phyloP scores from a whole-genome alignment of 2,329 filamentous ascomycete genomes.

The Cytospora mali region DNA sequence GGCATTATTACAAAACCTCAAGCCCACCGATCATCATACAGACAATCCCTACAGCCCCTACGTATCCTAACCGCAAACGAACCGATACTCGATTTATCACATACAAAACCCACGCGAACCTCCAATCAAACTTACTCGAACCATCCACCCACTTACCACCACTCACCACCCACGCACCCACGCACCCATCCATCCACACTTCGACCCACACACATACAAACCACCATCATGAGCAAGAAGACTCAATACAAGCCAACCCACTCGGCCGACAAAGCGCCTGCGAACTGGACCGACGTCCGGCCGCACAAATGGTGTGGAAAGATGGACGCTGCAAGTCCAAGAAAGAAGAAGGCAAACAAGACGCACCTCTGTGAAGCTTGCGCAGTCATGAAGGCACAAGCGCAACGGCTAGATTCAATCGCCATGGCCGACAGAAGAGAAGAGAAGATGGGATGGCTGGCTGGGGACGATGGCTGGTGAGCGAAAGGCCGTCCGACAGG shows the following conservation, averaged over 20 bases:
- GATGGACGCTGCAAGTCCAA: constrained; percentile 27
- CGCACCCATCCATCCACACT: neutral
- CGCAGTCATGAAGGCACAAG: constrained; percentile 21
- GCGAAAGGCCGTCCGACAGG: neutral
- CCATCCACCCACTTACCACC: too few relatives aligned
- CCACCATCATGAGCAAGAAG: constrained; percentile 29
- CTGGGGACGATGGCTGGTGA: constrained; percentile 11
- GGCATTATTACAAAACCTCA: too few relatives aligned
- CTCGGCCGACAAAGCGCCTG: constrained; percentile 12
- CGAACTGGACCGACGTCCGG: constrained; percentile 24
- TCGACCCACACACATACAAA: neutral
- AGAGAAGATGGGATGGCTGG: constrained; percentile 27
- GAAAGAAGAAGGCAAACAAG: constrained; percentile 27
- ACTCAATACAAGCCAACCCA: constrained; percentile 33
- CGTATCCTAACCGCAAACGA: neutral
- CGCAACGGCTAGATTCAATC: constrained; percentile 20
- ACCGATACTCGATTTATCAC: neutral
- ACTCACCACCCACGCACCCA: too few relatives aligned
- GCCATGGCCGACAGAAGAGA: constrained; percentile 20
- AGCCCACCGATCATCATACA: neutral
- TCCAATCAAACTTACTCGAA: neutral
- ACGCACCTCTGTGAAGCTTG: constrained; percentile 28
- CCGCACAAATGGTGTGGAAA: constrained; percentile 27
- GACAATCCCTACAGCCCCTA: neutral
- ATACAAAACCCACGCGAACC: neutral